phyloP scores from a whole-genome alignment of 2,329 filamentous ascomycete species.

The Escovopsis sp. region DNA sequence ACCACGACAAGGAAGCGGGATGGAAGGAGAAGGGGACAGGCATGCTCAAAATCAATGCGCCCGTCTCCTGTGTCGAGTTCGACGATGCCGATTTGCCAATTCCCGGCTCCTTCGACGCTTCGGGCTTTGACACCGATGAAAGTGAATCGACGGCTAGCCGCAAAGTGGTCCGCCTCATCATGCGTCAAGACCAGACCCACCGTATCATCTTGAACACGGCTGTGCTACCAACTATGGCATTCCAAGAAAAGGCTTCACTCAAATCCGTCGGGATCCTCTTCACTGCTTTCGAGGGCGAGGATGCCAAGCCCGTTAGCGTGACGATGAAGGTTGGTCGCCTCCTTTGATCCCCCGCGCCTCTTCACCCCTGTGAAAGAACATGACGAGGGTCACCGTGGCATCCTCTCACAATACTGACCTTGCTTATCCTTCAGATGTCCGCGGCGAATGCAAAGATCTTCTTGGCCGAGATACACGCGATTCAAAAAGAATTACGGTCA shows the following conservation, averaged over 20 bases:
- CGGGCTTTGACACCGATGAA: slow-evolving; percentile 26
- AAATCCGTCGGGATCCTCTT: slow-evolving; percentile 57
- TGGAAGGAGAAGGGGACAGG: slow-evolving; percentile 89
- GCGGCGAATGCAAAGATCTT: slow-evolving; percentile 38
- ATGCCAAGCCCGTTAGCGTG: slow-evolving; percentile 40
- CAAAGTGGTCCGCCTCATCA: slow-evolving; percentile 58
- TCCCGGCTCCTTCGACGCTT: slow-evolving; percentile 41
- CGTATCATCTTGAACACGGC: slow-evolving; percentile 77
- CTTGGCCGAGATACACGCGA: slow-evolving; percentile 31
- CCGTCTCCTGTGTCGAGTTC: slow-evolving; percentile 39
- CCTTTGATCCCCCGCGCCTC: neutral
- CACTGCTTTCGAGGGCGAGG: slow-evolving; percentile 44
- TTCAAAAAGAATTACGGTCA: slow-evolving; percentile 35
- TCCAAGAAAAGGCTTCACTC: slow-evolving; percentile 60
- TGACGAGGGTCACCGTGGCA: neutral
- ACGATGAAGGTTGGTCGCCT: slow-evolving; percentile 40
- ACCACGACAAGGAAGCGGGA: slow-evolving; percentile 52
- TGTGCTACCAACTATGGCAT: slow-evolving; percentile 63
- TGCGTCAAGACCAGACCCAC: slow-evolving; percentile 82
- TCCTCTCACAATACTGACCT: neutral
- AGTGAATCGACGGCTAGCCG: slow-evolving; percentile 10
- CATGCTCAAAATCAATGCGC: slow-evolving; percentile 71
- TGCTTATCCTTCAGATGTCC: slow-evolving; percentile 29
- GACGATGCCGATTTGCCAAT: slow-evolving; percentile 36
- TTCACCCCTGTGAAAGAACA: too few species aligned